Evolutionary conservation across 345 rosid genomes (phyloP).

Genomic region (Brassica carinata): DNA sequence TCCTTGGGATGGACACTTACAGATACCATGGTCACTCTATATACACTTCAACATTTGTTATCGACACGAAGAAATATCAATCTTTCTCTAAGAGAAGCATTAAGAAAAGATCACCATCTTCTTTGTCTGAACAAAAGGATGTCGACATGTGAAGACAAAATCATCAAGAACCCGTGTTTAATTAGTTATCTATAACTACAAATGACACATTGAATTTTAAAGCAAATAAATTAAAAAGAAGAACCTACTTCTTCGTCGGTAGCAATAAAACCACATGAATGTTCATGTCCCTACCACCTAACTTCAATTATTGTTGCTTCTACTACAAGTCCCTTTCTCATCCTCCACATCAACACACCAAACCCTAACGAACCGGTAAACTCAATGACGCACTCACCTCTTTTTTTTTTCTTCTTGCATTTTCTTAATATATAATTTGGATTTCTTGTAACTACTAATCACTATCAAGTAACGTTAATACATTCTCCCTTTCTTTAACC

Average conservation of each 20-base stretch:
- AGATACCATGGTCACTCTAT: constrained; percentile 96
- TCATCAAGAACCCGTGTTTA: constrained; percentile 33
- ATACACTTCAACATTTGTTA: neutral
- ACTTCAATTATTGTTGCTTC: constrained; percentile 37
- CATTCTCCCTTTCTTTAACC: neutral
- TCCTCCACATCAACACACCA: constrained; percentile 10
- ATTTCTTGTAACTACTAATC: constrained; percentile 17
- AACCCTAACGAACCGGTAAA: constrained; percentile 14
- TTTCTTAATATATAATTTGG: neutral
- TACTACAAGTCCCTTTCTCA: constrained; percentile 35
- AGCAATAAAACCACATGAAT: constrained; percentile 36
- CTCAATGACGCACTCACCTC: constrained; percentile 29
- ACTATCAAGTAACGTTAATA: neutral
- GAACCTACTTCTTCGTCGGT: constrained; percentile 31
- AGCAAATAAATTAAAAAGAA: neutral
- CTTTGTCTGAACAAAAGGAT: constrained; percentile 8
- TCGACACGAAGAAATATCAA: neutral
- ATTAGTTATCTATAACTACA: constrained; percentile 16
- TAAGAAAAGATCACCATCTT: constrained; percentile 2
- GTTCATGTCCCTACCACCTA: constrained; percentile 29
- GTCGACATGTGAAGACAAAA: constrained; percentile 24
- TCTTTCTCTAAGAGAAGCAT: constrained; percentile 2
- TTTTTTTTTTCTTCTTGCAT: neutral
- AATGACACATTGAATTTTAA: neutral
- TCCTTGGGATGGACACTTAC: constrained; percentile 97